Base-by-base conservation (phyloP, 768 basidiomycete species). In the Gautieria morchelliformis region DNA sequence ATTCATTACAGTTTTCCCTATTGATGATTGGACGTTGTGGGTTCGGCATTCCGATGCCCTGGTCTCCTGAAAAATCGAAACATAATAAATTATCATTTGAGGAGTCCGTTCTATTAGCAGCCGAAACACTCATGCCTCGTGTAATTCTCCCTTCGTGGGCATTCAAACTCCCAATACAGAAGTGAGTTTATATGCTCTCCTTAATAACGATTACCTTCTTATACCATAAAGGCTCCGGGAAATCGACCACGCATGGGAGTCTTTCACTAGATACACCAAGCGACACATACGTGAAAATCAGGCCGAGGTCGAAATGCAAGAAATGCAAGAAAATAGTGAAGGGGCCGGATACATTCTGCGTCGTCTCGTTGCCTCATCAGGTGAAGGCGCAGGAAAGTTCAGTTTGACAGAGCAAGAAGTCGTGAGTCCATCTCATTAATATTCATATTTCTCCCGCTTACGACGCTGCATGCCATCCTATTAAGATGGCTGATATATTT, bases 401-500 rank as follows among this genome's bases (percentile, higher is more conserved):
- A 33, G 32, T 6, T 47, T 62, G 9, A 48, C 45, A 12, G 60
- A 62, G 27, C 32, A 51, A 19, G 61, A 62, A 52, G 22, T 52
- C 17, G 61, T 61, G 17, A 47, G 60, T 61, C 20, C 22, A 42
- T 24, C 47, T n/a, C 24, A 27, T 27, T 59, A 4, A 10, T 47
- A 22, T 15, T 22, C 40, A 12, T 12, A 30, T 19, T 20, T n/a
- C 46, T 53, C 27, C 32, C 20, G 11, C 33, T 45, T 24, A 47
- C 19, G 14, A 24, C 17, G 40, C 35, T 37, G 27, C 5, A 27
- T 27, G 5, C 10, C 35, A 37, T 3, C 35, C 14, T n/a, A n/a
- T 9, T 37, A n/a, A 62, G 58, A 56, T 62, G 37, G 59, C 62
- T 15, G 62, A 63, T 39, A 58, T 55, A n/a, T 63, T 60, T 45